Conservation (phyloP, 208 protist genomes). For the Acanthamoeba lenticulata region DNA sequence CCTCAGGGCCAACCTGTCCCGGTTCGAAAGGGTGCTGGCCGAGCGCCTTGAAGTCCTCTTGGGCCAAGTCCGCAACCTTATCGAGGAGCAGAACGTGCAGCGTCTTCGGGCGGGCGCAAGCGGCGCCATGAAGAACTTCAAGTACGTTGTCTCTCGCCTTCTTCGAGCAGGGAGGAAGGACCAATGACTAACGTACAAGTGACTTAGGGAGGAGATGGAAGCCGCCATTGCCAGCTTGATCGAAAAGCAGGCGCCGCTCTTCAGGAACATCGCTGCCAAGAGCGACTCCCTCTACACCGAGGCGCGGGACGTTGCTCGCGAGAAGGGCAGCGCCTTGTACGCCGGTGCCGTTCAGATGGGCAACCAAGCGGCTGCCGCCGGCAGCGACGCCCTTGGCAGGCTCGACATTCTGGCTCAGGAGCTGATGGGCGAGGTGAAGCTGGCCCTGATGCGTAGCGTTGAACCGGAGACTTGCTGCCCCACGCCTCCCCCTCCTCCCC, state of each 20-base stretch:
- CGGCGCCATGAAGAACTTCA: constrained; percentile 25
- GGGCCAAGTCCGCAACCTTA: background rate
- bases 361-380: background rate
- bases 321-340: constrained; percentile 3
- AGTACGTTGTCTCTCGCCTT: background rate
- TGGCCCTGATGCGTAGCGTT: background rate
- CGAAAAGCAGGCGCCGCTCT: background rate
- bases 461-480: background rate
- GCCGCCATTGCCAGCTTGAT: background rate
- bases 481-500: background rate
- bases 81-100: constrained; percentile 23
- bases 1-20: background rate
- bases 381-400: background rate
- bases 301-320: background rate
- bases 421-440: constrained; percentile 2
- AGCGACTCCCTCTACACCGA: background rate
- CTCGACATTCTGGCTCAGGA: constrained; percentile 11
- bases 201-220: constrained; percentile 7
- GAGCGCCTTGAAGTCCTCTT: constrained; percentile 15
- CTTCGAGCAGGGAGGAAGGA: background rate
- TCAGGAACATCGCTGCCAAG: constrained; percentile 1
- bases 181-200: background rate
- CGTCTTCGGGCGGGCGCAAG: background rate
- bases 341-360: background rate
- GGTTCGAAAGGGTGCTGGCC: background rate